Percentiles rank a stretch among this genome's conserved stretches.
Evolutionary conservation across 1,284 basidiomycete species (phyloP).

Genomic region (Malassezia psittaci): DNA sequence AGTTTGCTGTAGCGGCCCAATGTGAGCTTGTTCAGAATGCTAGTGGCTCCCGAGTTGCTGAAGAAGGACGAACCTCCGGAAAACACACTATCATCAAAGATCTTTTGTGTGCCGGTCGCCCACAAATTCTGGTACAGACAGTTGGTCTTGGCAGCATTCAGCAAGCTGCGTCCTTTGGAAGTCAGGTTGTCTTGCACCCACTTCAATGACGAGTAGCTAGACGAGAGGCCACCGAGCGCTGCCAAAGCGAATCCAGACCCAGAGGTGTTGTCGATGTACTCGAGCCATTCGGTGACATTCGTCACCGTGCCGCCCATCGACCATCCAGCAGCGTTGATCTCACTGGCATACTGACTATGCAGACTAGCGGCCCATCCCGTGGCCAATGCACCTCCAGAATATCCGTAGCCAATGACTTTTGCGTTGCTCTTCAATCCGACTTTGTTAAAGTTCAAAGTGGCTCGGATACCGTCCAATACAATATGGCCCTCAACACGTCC

Average conservation of each 20-base stretch:
- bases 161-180: conserved; percentile 8
- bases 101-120: neutral
- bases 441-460: conserved; percentile 23
- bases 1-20: neutral
- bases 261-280: conserved; percentile 23
- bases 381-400: conserved; percentile 41
- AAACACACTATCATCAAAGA: conserved; percentile 26
- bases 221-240: conserved; percentile 27
- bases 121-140: conserved; percentile 14
- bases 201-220: conserved; percentile 24
- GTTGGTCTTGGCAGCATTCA: neutral
- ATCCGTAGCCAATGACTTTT: conserved; percentile 31
- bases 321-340: conserved; percentile 28
- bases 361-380: conserved; percentile 37
- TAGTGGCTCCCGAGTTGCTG: conserved; percentile 10
- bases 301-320: conserved; percentile 32
- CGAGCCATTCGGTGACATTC: conserved; percentile 7
- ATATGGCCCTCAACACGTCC: conserved; percentile 29
- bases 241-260: conserved; percentile 31
- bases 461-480: conserved; percentile 32
- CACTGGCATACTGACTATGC: conserved; percentile 26
- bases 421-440: conserved; percentile 21
- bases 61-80: conserved; percentile 16
- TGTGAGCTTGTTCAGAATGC: conserved; percentile 15
- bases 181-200: conserved; percentile 27